These are phyloP conservation scores for Fremontodendron californicum DNA, from an alignment of 345 rosid genomes.

Conservation along the genomic window DNA sequence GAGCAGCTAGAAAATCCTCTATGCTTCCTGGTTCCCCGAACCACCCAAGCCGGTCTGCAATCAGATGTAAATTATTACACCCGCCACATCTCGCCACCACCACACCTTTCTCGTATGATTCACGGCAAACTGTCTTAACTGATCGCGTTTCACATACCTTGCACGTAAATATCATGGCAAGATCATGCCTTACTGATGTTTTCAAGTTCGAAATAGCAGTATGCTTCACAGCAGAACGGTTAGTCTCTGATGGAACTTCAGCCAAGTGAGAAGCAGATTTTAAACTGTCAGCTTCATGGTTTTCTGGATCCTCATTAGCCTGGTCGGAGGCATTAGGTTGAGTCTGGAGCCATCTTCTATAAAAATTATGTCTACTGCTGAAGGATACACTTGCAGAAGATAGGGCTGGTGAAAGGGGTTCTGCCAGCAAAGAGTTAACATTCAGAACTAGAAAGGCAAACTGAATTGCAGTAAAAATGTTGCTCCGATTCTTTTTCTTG, in stretches of 20 bases:
- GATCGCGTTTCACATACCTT: slow-evolving; percentile 89
- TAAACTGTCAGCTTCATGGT: slow-evolving; percentile 19
- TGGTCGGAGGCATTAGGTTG: slow-evolving; percentile 23
- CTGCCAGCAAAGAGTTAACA: not conserved
- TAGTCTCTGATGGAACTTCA: slow-evolving; percentile 19
- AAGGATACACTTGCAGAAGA: not conserved
- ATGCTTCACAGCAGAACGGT: slow-evolving; percentile 31
- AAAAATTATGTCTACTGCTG: not conserved
- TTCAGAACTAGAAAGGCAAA: not conserved
- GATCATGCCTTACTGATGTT: slow-evolving; percentile 71
- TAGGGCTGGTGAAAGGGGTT: not conserved
- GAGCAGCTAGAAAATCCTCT: slow-evolving; percentile 78
- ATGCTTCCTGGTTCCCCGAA: slow-evolving; percentile 83
- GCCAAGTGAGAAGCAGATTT: slow-evolving; percentile 23
- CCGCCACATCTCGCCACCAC: slow-evolving; percentile 83
- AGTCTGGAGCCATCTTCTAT: slow-evolving; percentile 40
- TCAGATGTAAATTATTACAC: slow-evolving; percentile 81
- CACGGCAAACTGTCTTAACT: slow-evolving; percentile 60
- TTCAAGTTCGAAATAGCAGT: slow-evolving; percentile 49
- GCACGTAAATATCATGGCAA: slow-evolving; percentile 83
- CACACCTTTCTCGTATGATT: slow-evolving; percentile 81
- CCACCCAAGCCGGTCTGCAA: slow-evolving; percentile 82
- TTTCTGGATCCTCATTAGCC: slow-evolving; percentile 21
- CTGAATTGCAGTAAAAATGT: not conserved
- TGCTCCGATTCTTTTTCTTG: not conserved